A percentile compares a stretch with the other conserved stretches of the same genome.
phyloP scores from a whole-genome alignment of 257 asterid species.

The Ocimum tenuiflorum region DNA sequence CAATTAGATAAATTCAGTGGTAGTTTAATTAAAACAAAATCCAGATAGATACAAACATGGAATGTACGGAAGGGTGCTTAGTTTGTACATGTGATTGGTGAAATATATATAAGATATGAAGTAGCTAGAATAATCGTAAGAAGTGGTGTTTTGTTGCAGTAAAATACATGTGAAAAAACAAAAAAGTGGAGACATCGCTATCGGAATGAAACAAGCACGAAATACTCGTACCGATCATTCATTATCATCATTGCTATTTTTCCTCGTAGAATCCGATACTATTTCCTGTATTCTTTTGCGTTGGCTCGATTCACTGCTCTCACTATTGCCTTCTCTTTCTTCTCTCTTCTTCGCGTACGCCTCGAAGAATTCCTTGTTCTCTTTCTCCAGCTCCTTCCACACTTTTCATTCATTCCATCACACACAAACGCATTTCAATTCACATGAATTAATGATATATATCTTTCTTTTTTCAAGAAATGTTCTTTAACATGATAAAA shows the following conservation, averaged over 20 bases:
- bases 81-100: too few relatives aligned
- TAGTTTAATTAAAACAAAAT: too few relatives aligned
- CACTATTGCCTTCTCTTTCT: slow-evolving; percentile 25
- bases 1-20: too few relatives aligned
- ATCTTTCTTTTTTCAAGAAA: too few relatives aligned
- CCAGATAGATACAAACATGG: too few relatives aligned
- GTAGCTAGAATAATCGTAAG: background rate
- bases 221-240: background rate
- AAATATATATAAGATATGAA: too few relatives aligned
- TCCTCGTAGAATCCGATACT: slow-evolving; percentile 31
- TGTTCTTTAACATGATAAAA: too few relatives aligned
- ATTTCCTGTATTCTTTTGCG: slow-evolving; percentile 21
- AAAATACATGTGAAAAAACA: background rate
- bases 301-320: slow-evolving; percentile 26
- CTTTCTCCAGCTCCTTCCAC: slow-evolving; percentile 77
- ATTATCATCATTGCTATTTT: slow-evolving; percentile 15
- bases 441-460: too few relatives aligned
- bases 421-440: too few relatives aligned
- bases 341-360: slow-evolving; percentile 30
- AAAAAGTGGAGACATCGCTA: background rate
- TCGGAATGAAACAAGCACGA: slow-evolving; percentile 2
- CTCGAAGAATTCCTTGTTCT: slow-evolving; percentile 35
- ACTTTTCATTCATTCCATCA: slow-evolving; percentile 20
- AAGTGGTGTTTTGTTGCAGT: too few relatives aligned
- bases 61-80: too few relatives aligned